Evolutionary conservation across 306 rosid genomes (phyloP).

Genomic region (Lupinus albus): DNA sequence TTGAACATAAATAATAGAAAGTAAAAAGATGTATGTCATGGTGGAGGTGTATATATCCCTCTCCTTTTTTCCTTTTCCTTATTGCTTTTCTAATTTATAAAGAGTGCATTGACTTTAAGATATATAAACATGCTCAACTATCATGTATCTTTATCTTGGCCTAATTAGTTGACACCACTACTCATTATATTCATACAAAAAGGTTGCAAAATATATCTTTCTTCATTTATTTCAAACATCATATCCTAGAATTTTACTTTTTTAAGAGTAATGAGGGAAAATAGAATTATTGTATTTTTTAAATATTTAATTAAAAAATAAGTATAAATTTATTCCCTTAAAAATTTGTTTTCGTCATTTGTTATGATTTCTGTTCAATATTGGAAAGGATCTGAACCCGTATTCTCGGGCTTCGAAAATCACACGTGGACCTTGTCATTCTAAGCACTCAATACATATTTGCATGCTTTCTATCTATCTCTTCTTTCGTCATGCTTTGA

Average conservation of each 20-base stretch:
- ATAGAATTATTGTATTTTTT: no score
- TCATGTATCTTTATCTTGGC: slow-evolving; percentile 55
- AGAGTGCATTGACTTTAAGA: slow-evolving; percentile 69
- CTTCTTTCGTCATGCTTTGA: slow-evolving; percentile 68
- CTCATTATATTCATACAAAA: slow-evolving; percentile 54
- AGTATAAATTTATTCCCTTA: no score
- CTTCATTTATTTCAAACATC: slow-evolving; percentile 52
- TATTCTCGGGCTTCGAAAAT: slow-evolving; percentile 60
- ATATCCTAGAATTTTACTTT: no score
- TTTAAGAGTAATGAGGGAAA: no score
- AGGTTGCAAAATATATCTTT: slow-evolving; percentile 41
- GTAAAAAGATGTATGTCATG: slow-evolving; percentile 45
- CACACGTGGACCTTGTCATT: slow-evolving; percentile 80
- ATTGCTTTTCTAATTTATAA: slow-evolving; percentile 47
- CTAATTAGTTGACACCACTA: slow-evolving; percentile 62
- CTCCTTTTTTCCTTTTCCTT: slow-evolving; percentile 35
- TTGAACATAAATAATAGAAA: slow-evolving; percentile 44
- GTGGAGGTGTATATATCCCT: slow-evolving; percentile 40
- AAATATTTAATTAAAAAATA: no score
- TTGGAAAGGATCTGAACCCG: no score
- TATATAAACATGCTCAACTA: slow-evolving; percentile 45
- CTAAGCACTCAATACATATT: slow-evolving; percentile 52
- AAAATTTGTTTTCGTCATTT: no score
- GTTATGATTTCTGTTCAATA: no score
- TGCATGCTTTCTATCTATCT: slow-evolving; percentile 52